Base-by-base conservation (phyloP, 352 stramenopile species). In the Pythium inflatum region DNA sequence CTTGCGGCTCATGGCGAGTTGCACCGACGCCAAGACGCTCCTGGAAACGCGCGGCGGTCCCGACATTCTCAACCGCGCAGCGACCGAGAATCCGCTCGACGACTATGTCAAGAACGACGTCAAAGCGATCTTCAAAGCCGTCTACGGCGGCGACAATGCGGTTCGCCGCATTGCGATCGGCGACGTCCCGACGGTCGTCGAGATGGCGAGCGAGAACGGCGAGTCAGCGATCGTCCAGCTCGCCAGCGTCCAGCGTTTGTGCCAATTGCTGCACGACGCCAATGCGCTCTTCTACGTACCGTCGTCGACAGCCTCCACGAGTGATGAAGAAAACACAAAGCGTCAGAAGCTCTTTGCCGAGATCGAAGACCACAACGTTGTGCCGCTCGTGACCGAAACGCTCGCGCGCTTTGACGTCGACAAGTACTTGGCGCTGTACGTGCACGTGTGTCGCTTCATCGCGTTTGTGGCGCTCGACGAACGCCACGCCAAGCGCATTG, bases 51-150 rank as follows among this genome's bases (percentile, higher is more conserved):
- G 58, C 0, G 57, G 60, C 12, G 82, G 80, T 4, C 82, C 79
- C 5, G 75, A 75, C 43, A 36, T 88, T 11, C 69, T 93, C 16
- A 89, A 91, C 54, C 70, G 71, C 6, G 80, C 76, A n/a, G 82
- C 78, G n/a, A 30, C 79, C 4, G 81, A 83, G 22, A 87, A 90
- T 48, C 71, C 79, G 24, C 80, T 93, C 20, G 85, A 93, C 50
- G 79, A 89, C 50, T 91, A 90, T 49, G 78, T 93, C 14, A 78
- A 86, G 66, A 85, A 86, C 36, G 83, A 93, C 34, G 83, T 93
- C 58, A 88, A 91, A 61, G 83, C 82, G 50, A 89, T 93, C 48
- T 91, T 93, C 67, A 75, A 76, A 3, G 74, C 78, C 16, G 78
- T 91, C 24, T 93, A 87, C 41, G 85, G 82, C 24, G 85, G 85